phyloP scores from a whole-genome alignment of 257 asterid species.

The Solanum sejunctum region DNA sequence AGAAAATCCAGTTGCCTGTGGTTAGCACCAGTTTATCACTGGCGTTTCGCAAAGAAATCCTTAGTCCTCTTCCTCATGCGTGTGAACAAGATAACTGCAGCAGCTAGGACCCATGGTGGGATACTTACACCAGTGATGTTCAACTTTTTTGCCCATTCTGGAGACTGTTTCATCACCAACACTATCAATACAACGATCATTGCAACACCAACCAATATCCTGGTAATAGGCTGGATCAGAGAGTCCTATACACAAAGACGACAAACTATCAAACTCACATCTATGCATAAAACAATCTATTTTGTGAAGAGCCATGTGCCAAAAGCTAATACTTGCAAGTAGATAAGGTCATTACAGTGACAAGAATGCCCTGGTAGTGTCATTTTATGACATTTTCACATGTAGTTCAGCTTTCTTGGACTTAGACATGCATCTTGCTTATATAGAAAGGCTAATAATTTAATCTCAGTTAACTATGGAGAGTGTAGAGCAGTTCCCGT shows the following conservation, averaged over 20 bases:
- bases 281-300: background rate
- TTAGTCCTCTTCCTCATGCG: conserved; percentile 80
- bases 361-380: background rate
- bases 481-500: background rate
- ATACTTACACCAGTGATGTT: conserved; percentile 31
- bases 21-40: conserved; percentile 4
- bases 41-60: conserved; percentile 32
- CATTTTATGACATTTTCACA: background rate
- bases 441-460: background rate
- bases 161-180: conserved; percentile 48
- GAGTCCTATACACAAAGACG: conserved; percentile 49
- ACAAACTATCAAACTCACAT: background rate
- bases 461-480: background rate
- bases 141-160: conserved; percentile 51
- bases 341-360: background rate
- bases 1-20: background rate
- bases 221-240: conserved; percentile 53
- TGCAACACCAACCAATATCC: conserved; percentile 49
- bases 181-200: conserved; percentile 35
- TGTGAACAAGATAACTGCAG: conserved; percentile 70
- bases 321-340: background rate
- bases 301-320: background rate
- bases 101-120: conserved; percentile 82
- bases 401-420: background rate
- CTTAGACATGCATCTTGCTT: background rate